These are phyloP conservation scores for Rheum nobile DNA, from an alignment of 148 eudicot species.

Conservation along the genomic window DNA sequence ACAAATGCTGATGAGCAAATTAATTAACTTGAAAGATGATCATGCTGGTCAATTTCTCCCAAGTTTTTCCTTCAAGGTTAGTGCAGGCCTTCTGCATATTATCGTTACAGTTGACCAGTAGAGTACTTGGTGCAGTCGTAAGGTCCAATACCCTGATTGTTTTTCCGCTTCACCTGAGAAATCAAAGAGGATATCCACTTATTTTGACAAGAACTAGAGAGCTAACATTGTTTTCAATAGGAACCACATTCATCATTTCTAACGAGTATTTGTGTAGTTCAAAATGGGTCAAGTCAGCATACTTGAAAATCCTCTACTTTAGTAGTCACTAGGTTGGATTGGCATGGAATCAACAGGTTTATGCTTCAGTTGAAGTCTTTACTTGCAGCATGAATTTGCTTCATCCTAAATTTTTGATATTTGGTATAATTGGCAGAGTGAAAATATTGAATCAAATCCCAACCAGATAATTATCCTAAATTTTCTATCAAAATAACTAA, in stretches of 20 bases:
- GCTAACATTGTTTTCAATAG: neutral
- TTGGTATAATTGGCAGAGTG: neutral
- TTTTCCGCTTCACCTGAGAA: slow-evolving; percentile 79
- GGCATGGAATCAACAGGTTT: neutral
- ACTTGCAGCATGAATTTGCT: too few relatives aligned
- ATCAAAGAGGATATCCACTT: neutral
- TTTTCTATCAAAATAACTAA: too few relatives aligned
- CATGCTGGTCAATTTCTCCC: neutral
- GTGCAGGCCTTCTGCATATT: neutral
- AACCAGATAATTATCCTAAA: too few relatives aligned
- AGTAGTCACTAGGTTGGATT: neutral
- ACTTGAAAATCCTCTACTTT: neutral
- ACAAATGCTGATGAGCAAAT: neutral
- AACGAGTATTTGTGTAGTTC: neutral
- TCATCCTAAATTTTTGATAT: neutral
- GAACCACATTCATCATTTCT: neutral
- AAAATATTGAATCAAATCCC: too few relatives aligned
- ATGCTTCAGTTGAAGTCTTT: neutral
- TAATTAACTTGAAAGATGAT: neutral
- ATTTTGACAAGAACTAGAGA: neutral
- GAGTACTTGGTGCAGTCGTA: slow-evolving; percentile 80
- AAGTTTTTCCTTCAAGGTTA: neutral
- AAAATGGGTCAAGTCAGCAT: neutral
- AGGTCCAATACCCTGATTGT: slow-evolving; percentile 57
- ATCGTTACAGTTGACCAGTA: slow-evolving; percentile 13